Evolutionary conservation across 148 eudicot species (phyloP).

Genomic region (Amaranthus hypochondriacus): DNA sequence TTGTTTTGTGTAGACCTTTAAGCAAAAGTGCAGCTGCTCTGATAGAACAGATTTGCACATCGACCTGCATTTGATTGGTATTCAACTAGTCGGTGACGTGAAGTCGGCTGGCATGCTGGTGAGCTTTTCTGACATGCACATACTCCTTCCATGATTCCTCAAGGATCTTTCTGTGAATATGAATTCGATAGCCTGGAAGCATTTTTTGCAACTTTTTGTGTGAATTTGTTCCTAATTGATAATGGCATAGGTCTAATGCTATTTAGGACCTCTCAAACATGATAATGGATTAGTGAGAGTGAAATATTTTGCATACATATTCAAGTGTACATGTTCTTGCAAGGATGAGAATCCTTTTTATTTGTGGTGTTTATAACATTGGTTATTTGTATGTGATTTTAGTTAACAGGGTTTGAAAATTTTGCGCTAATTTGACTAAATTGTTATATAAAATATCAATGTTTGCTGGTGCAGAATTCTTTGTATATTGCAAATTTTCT

Average conservation of each 20-base stretch:
- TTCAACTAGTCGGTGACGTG: not conserved
- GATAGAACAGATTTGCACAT: not conserved
- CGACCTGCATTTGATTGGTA: not conserved
- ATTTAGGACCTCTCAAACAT: not conserved
- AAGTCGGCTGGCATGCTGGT: not conserved
- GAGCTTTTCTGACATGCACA: conserved; percentile 6
- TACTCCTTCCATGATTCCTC: not conserved
- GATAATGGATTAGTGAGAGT: conserved; percentile 3
- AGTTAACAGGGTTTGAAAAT: not conserved
- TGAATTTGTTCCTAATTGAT: conserved; percentile 6
- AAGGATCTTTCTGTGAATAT: conserved; percentile 5
- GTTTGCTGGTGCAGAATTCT: not conserved
- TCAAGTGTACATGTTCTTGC: not conserved
- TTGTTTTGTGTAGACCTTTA: not conserved
- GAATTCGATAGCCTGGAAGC: conserved; percentile 1
- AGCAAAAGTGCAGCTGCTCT: not conserved
- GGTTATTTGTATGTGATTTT: not conserved
- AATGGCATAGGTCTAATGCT: not conserved
- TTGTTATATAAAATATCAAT: not conserved
- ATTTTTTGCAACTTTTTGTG: conserved; percentile 10
- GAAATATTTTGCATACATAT: not conserved
- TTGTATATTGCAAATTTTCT: not conserved
- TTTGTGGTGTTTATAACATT: not conserved
- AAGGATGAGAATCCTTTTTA: not conserved
- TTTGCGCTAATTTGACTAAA: not conserved